Evolutionary conservation across 768 basidiomycete genomes (phyloP).

Genomic region (Astraeus odoratus): DNA sequence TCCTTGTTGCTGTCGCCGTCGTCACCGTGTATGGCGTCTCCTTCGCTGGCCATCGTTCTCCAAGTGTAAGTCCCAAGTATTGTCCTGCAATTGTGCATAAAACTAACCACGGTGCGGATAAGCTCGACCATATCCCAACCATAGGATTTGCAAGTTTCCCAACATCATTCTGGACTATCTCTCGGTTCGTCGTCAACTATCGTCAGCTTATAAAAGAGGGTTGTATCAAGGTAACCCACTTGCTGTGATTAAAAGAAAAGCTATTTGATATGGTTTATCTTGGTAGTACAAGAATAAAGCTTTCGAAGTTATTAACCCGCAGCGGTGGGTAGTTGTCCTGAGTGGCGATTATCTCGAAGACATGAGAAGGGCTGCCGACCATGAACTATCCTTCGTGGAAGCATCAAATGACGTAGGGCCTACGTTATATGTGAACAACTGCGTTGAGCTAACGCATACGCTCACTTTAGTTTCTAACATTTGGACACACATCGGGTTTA

Average conservation of each 20-base stretch:
- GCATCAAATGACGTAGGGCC: slow-evolving; percentile 29
- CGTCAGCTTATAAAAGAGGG: slow-evolving; percentile 24
- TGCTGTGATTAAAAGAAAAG: background rate
- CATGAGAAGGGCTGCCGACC: slow-evolving; percentile 32
- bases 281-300: slow-evolving; percentile 19
- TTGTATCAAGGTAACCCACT: slow-evolving; percentile 18
- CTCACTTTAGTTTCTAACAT: too few relatives aligned
- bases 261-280: background rate
- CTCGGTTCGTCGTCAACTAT: slow-evolving; percentile 12
- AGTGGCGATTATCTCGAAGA: slow-evolving; percentile 31
- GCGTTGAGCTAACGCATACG: too few relatives aligned
- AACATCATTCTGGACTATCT: slow-evolving; percentile 18
- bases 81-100: too few relatives aligned
- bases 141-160: slow-evolving; percentile 20
- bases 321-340: slow-evolving; percentile 36
- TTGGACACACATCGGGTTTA: too few relatives aligned
- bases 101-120: too few relatives aligned
- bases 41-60: too few relatives aligned
- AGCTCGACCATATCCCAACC: slow-evolving; percentile 25
- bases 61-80: too few relatives aligned
- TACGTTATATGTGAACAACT: too few relatives aligned
- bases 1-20: too few relatives aligned
- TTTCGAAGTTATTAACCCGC: slow-evolving; percentile 26
- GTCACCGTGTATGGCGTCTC: too few relatives aligned
- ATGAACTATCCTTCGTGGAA: slow-evolving; percentile 30